These are phyloP conservation scores for Pyrenochaeta sp. DNA, from an alignment of 2,329 filamentous ascomycete species.

Conservation along the genomic window DNA sequence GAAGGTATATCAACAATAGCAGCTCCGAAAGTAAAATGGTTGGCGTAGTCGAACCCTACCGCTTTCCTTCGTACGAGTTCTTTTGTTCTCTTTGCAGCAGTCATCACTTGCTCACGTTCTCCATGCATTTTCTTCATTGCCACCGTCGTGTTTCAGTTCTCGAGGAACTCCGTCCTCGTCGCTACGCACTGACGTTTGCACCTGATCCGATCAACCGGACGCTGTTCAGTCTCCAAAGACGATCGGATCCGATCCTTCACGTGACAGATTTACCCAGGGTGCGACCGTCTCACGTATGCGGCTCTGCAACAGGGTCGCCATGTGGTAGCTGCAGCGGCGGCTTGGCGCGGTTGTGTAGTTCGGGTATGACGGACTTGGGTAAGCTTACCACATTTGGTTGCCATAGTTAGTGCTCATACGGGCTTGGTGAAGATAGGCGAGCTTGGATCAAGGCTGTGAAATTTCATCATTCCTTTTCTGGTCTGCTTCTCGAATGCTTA, in stretches of 20 bases:
- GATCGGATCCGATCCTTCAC: neutral
- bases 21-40: neutral
- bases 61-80: neutral
- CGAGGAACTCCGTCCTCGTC: neutral
- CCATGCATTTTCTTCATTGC: neutral
- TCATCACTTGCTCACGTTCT: neutral
- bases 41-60: neutral
- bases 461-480: neutral
- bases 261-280: neutral
- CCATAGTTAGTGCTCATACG: neutral
- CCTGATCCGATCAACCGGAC: neutral
- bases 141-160: constrained; percentile 1
- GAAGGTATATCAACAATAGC: neutral
- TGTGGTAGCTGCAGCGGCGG: neutral
- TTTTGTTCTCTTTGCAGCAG: neutral
- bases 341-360: neutral
- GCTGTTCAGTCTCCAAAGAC: neutral
- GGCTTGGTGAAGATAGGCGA: constrained; percentile 2
- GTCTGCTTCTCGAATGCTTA: neutral
- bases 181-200: neutral
- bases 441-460: neutral
- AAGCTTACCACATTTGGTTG: constrained; percentile 1
- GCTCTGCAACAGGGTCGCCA: neutral
- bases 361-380: neutral
- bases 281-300: neutral